Evolutionary conservation across 441 rosid species (phyloP).

Genomic region (Pelargonium citronellum): DNA sequence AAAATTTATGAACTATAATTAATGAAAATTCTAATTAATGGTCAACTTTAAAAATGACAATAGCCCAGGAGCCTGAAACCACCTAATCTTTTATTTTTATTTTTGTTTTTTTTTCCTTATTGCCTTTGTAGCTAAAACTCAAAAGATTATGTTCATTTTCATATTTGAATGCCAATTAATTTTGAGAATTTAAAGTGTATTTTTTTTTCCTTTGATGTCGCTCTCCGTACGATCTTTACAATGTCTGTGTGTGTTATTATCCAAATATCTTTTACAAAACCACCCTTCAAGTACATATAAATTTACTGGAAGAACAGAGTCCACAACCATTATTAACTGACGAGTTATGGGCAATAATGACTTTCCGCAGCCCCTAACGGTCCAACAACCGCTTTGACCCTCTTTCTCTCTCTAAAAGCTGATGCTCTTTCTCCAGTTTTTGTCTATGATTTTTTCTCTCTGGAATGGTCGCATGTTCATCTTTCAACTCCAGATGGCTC

Average conservation of each 20-base stretch:
- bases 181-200: no score
- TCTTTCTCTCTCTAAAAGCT: slow-evolving; percentile 1
- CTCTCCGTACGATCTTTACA: slow-evolving; percentile 1
- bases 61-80: no score
- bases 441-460: not conserved
- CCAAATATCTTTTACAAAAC: not conserved
- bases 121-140: no score
- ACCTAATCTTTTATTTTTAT: no score
- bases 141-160: no score
- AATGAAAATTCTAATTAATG: no score
- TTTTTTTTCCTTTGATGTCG: not conserved
- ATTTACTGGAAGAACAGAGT: not conserved
- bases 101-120: no score
- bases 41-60: no score
- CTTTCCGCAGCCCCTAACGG: not conserved
- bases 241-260: not conserved
- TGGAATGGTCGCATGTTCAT: slow-evolving; percentile 4
- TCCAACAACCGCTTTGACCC: slow-evolving; percentile 10
- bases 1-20: no score
- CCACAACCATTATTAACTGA: not conserved
- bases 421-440: slow-evolving; percentile 3
- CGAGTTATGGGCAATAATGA: not conserved
- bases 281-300: not conserved
- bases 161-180: no score
- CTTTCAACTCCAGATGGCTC: not conserved